These are phyloP conservation scores for Mariannaea sp. DNA, from an alignment of 2,329 filamentous ascomycete genomes.

Conservation along the genomic window DNA sequence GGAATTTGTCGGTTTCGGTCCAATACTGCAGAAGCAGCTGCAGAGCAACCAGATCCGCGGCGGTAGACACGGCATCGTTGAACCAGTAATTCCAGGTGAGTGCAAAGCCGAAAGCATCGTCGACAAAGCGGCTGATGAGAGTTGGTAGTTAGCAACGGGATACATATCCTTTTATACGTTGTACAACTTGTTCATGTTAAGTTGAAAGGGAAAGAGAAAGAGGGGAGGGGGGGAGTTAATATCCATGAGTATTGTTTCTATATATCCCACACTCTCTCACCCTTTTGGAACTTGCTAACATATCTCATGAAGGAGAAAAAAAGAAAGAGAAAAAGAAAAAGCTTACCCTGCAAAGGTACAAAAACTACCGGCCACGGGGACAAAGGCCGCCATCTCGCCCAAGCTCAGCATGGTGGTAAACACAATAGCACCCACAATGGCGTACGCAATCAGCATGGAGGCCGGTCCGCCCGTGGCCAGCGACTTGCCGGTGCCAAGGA, in stretches of 20 bases:
- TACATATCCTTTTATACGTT: constrained; percentile 6
- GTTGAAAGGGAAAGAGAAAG: no score
- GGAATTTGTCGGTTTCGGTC: constrained; percentile 65
- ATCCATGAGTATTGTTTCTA: no score
- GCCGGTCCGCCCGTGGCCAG: constrained; percentile 64
- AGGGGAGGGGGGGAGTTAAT: constrained; percentile 40
- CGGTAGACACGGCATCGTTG: constrained; percentile 61
- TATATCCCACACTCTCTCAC: no score
- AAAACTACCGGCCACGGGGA: constrained; percentile 58
- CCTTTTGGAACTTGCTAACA: no score
- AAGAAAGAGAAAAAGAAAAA: constrained; percentile 46
- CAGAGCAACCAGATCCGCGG: constrained; percentile 60
- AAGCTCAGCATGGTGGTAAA: constrained; percentile 63
- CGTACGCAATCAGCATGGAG: constrained; percentile 61
- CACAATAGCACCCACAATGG: constrained; percentile 61
- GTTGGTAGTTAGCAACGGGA: background rate
- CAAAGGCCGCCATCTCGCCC: constrained; percentile 64
- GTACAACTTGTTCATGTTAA: no score
- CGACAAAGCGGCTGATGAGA: constrained; percentile 49
- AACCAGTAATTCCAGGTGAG: constrained; percentile 68
- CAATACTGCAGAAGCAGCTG: constrained; percentile 64
- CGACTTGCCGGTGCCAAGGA: constrained; percentile 65
- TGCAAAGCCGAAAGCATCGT: constrained; percentile 59
- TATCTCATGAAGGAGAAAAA: background rate
- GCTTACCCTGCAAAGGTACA: constrained; percentile 54